Percentiles rank a stretch among this genome's conserved stretches.
Evolutionary conservation across 345 rosid genomes (phyloP).

Genomic region (Conringia planisiliqua): DNA sequence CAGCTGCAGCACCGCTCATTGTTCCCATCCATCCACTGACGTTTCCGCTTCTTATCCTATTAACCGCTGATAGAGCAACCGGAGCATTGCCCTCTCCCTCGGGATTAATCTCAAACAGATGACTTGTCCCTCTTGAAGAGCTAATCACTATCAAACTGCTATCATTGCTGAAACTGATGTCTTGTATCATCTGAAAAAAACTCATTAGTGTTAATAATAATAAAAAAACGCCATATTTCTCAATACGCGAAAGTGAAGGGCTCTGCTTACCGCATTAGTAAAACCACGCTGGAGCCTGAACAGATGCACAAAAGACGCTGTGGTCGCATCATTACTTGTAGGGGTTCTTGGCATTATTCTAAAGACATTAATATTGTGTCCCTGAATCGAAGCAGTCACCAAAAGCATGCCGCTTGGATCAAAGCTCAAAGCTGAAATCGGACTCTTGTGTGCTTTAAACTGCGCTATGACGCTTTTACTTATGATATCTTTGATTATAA

Average conservation of each 20-base stretch:
- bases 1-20: constrained; percentile 74
- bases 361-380: constrained; percentile 88
- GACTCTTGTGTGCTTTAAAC: constrained; percentile 91
- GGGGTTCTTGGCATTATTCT: constrained; percentile 59
- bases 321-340: constrained; percentile 41
- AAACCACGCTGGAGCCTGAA: constrained; percentile 93
- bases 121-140: constrained; percentile 94
- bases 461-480: constrained; percentile 66
- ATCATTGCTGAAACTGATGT: constrained; percentile 83
- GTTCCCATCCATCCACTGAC: constrained; percentile 80
- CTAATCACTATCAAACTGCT: constrained; percentile 88
- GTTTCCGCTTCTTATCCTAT: constrained; percentile 75
- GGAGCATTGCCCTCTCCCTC: constrained; percentile 45
- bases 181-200: constrained; percentile 77
- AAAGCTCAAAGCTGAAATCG: constrained; percentile 85
- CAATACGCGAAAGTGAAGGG: not conserved
- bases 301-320: constrained; percentile 60
- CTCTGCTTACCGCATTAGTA: constrained; percentile 73
- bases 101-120: constrained; percentile 78
- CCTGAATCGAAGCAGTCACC: constrained; percentile 91
- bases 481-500: constrained; percentile 72
- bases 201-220: constrained; percentile 1
- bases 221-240: not conserved
- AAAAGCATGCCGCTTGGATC: constrained; percentile 88
- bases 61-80: constrained; percentile 65